Conservation (phyloP, 805 yeast genomes). For the Candida succiphila region DNA sequence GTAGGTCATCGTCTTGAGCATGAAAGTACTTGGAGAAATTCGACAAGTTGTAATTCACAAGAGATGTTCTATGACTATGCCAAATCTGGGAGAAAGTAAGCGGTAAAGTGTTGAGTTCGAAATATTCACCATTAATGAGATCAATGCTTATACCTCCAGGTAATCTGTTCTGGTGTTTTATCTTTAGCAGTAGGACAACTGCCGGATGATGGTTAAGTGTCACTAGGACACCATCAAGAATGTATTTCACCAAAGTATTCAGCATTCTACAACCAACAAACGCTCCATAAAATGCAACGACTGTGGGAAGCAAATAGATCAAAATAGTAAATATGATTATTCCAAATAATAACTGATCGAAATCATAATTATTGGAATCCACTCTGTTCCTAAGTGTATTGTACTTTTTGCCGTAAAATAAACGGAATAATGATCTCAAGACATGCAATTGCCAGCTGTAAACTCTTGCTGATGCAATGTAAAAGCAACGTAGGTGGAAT, state of each 20-base stretch:
- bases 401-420: constrained; percentile 84
- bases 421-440: constrained; percentile 63
- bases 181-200: constrained; percentile 66
- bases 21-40: constrained; percentile 7
- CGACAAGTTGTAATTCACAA: constrained; percentile 18
- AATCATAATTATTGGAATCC: constrained; percentile 74
- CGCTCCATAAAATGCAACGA: constrained; percentile 69
- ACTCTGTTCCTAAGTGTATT: constrained; percentile 78
- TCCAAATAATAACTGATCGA: constrained; percentile 83
- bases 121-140: constrained; percentile 4
- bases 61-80: constrained; percentile 18
- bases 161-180: constrained; percentile 65
- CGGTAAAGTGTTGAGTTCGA: constrained; percentile 16
- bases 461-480: constrained; percentile 67
- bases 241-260: constrained; percentile 36
- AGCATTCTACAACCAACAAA: constrained; percentile 54
- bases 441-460: constrained; percentile 67
- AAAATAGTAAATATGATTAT: constrained; percentile 78
- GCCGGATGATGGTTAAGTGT: constrained; percentile 77
- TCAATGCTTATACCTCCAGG: constrained; percentile 41
- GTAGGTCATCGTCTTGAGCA: too few species aligned
- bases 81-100: constrained; percentile 17
- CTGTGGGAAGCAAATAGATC: constrained; percentile 76
- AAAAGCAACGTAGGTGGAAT: constrained; percentile 68
- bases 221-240: constrained; percentile 51